A percentile compares a stretch with the other conserved stretches of the same genome.
These are phyloP conservation scores for Paraurostyla sp. DNA, from an alignment of 73 alveolate genomes.

Conservation along the genomic window DNA sequence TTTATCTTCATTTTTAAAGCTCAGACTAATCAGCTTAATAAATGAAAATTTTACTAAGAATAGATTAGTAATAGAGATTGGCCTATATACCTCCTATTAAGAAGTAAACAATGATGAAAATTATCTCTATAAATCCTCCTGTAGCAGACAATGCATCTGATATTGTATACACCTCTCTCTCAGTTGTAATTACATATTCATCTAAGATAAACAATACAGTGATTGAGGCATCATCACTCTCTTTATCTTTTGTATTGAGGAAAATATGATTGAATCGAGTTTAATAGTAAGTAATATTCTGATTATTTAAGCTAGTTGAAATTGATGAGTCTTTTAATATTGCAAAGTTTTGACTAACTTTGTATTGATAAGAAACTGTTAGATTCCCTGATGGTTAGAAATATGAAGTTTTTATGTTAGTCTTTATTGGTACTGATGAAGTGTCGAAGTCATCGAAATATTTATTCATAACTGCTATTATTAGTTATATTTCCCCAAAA, in stretches of 20 bases:
- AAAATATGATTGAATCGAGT: not conserved
- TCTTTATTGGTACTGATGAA: not conserved
- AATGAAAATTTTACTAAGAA: too few species aligned
- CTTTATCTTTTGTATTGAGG: not conserved
- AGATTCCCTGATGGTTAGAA: not conserved
- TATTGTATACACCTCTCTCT: constrained; percentile 2
- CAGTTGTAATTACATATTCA: not conserved
- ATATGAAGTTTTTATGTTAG: not conserved
- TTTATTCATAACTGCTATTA: too few species aligned
- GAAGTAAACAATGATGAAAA: not conserved
- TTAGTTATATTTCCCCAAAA: too few species aligned
- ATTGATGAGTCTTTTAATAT: not conserved
- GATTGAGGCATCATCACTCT: not conserved
- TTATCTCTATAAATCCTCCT: not conserved
- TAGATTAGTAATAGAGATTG: too few species aligned
- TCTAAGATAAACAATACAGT: not conserved
- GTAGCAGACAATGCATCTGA: constrained; percentile 22
- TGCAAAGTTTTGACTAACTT: not conserved
- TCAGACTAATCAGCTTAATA: too few species aligned
- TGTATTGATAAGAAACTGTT: not conserved
- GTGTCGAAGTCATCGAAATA: not conserved
- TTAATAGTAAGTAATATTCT: not conserved
- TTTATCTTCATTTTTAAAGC: too few species aligned
- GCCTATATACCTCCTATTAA: too few species aligned
- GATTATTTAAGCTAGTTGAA: not conserved